A percentile compares a stretch with the other conserved stretches of the same genome.
Evolutionary conservation across 2,329 filamentous ascomycete species (phyloP).

Genomic region (Stachybotrys chlorohalonatus): DNA sequence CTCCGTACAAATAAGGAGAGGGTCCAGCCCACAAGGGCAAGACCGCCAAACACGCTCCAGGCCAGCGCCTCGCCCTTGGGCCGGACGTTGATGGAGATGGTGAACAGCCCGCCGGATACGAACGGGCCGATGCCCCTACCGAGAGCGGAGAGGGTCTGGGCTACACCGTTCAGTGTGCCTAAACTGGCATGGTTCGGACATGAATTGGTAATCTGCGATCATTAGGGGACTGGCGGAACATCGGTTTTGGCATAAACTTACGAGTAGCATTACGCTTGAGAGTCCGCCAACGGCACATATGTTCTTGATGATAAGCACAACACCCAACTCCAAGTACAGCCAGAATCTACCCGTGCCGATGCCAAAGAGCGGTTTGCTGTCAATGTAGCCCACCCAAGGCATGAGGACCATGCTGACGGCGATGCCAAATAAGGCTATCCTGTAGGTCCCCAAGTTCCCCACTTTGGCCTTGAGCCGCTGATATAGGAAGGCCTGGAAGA

Average conservation of each 20-base stretch:
- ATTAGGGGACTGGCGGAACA: constrained; percentile 3
- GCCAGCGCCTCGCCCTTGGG: constrained; percentile 78
- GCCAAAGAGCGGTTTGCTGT: constrained; percentile 45
- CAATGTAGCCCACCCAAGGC: constrained; percentile 79
- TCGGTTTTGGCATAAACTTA: constrained; percentile 32
- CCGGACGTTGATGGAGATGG: constrained; percentile 60
- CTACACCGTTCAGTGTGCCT: constrained; percentile 85
- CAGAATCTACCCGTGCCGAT: constrained; percentile 55
- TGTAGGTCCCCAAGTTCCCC: constrained; percentile 81
- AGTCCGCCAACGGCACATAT: constrained; percentile 82
- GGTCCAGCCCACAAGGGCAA: constrained; percentile 72
- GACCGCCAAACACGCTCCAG: constrained; percentile 79
- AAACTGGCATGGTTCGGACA: constrained; percentile 78
- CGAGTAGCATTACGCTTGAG: constrained; percentile 79
- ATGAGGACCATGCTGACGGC: constrained; percentile 77
- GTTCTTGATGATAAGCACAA: constrained; percentile 78
- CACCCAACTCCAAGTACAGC: constrained; percentile 73
- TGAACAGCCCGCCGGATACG: constrained; percentile 78
- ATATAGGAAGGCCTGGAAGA: constrained; percentile 85
- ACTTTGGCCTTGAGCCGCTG: constrained; percentile 66
- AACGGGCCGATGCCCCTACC: constrained; percentile 86
- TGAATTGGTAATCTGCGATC: constrained; percentile 75
- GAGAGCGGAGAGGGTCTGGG: constrained; percentile 85
- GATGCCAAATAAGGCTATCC: constrained; percentile 68
- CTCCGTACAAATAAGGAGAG: constrained; percentile 71